These are phyloP conservation scores for Neltuma alba DNA, from an alignment of 306 rosid genomes.

Conservation along the genomic window DNA sequence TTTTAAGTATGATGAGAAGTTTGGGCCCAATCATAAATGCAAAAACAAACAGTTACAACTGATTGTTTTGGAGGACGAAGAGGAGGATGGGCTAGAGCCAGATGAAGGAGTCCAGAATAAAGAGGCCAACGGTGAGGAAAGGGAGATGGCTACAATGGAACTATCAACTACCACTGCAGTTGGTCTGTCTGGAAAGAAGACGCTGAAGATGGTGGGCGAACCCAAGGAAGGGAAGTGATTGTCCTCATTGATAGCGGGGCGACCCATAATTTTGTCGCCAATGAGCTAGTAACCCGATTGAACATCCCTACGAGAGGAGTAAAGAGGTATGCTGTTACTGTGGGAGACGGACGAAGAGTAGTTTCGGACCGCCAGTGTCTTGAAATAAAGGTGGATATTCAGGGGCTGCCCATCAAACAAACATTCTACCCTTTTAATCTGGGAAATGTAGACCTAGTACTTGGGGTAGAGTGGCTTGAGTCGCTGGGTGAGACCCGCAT, in stretches of 20 bases:
- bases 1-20: neutral
- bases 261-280: neutral
- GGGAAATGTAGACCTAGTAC: neutral
- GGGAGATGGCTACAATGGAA: neutral
- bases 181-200: fast-evolving
- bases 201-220: neutral
- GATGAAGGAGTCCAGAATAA: fast-evolving
- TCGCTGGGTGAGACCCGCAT: neutral
- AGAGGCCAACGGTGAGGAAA: fast-evolving
- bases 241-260: neutral
- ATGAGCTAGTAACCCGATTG: fast-evolving
- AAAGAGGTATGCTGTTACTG: fast-evolving
- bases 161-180: fast-evolving
- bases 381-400: fast-evolving
- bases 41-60: neutral
- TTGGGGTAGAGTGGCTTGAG: neutral
- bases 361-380: neutral
- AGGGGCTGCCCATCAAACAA: fast-evolving
- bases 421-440: neutral
- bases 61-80: neutral
- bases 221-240: fast-evolving
- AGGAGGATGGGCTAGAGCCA: fast-evolving
- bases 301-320: fast-evolving
- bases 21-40: neutral
- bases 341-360: fast-evolving